Conservation (phyloP, 2,329 filamentous ascomycete species). For the Cytospora leucostoma region DNA sequence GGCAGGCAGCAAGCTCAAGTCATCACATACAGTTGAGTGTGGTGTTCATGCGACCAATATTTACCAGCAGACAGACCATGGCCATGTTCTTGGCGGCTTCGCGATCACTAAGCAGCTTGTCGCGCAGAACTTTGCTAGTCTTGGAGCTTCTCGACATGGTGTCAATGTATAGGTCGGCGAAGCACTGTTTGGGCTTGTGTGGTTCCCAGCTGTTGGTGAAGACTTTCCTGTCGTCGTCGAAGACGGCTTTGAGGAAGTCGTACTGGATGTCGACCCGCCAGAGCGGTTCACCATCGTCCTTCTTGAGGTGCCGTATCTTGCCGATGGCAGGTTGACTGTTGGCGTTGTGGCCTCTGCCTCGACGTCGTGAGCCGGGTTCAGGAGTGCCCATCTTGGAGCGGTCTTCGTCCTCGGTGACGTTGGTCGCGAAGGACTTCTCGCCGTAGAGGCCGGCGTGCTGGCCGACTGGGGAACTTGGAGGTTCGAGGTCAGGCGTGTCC, state of each 20-base stretch:
- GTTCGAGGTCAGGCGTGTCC: conserved; percentile 49
- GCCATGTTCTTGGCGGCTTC: conserved; percentile 96
- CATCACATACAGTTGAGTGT: conserved; percentile 82
- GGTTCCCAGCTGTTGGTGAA: conserved; percentile 91
- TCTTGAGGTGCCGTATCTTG: conserved; percentile 84
- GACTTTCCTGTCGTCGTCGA: conserved; percentile 71
- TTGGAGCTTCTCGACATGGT: conserved; percentile 99
- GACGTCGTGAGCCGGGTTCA: conserved; percentile 39
- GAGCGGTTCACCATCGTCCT: conserved; percentile 82
- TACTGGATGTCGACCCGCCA: conserved; percentile 89
- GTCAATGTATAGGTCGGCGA: conserved; percentile 96
- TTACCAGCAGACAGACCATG: conserved; percentile 97
- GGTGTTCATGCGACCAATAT: conserved; percentile 98
- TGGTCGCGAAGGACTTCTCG: conserved; percentile 52
- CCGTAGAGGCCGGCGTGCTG: conserved; percentile 29
- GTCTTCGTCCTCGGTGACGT: conserved; percentile 52
- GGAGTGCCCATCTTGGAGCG: conserved; percentile 45
- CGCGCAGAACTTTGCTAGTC: conserved; percentile 96
- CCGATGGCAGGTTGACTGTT: conserved; percentile 45
- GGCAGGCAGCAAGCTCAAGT: conserved; percentile 12
- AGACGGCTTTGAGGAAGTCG: conserved; percentile 79
- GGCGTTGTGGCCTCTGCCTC: conserved; percentile 33
- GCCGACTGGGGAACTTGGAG: conserved; percentile 46
- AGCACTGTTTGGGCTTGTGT: conserved; percentile 66
- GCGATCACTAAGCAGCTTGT: conserved; percentile 91